These are phyloP conservation scores for Gyrodon lividus DNA, from an alignment of 768 basidiomycete genomes.

Conservation along the genomic window DNA sequence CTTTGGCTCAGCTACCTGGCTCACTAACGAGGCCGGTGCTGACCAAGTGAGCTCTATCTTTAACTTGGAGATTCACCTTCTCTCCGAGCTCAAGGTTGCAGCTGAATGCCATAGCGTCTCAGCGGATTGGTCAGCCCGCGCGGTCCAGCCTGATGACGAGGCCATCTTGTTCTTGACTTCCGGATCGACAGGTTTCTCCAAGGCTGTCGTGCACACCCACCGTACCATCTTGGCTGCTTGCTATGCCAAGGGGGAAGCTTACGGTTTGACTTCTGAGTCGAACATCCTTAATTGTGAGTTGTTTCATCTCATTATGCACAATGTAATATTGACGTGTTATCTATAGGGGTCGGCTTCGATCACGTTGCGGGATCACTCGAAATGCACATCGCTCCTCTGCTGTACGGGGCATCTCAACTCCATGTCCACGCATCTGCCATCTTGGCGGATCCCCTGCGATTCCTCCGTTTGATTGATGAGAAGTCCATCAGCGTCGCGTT, in stretches of 20 bases:
- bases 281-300: slow-evolving; percentile 37
- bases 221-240: slow-evolving; percentile 34
- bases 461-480: slow-evolving; percentile 30
- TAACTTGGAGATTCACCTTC: slow-evolving; percentile 24
- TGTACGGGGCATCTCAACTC: slow-evolving; percentile 25
- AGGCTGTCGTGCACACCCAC: slow-evolving; percentile 39
- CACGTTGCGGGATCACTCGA: slow-evolving; percentile 43
- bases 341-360: slow-evolving; percentile 39
- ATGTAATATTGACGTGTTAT: neutral
- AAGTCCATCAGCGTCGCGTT: slow-evolving; percentile 34
- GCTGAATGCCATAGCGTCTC: slow-evolving; percentile 12
- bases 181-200: slow-evolving; percentile 41
- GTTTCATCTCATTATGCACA: neutral
- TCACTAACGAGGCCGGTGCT: slow-evolving; percentile 25
- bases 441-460: slow-evolving; percentile 14
- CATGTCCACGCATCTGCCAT: slow-evolving; percentile 16
- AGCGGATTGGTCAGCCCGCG: slow-evolving; percentile 10
- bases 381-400: slow-evolving; percentile 35
- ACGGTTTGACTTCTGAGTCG: slow-evolving; percentile 30
- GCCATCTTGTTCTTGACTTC: slow-evolving; percentile 37
- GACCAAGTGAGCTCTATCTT: slow-evolving; percentile 19
- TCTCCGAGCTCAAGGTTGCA: slow-evolving; percentile 22
- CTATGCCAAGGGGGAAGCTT: slow-evolving; percentile 31
- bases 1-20: slow-evolving; percentile 20
- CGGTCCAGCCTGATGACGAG: slow-evolving; percentile 23